phyloP scores from a whole-genome alignment of 305 asterid species.

The Salvia sclarea region DNA sequence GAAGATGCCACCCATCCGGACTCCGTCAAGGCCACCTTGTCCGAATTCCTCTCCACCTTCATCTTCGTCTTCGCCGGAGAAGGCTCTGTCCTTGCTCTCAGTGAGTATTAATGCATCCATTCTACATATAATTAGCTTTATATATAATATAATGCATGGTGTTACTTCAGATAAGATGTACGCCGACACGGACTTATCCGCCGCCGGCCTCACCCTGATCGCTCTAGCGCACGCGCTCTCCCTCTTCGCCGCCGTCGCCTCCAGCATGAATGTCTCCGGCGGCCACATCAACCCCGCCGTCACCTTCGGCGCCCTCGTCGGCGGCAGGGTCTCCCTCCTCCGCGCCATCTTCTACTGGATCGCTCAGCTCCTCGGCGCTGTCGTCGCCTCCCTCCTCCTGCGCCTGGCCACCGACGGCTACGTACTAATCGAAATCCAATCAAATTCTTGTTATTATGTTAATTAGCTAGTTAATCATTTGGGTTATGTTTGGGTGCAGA shows the following conservation, averaged over 20 bases:
- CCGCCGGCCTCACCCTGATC: conserved; percentile 54
- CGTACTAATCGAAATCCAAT: conserved; percentile 30
- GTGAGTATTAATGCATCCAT: no score
- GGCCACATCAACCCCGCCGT: conserved; percentile 89
- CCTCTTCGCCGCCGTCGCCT: conserved; percentile 76
- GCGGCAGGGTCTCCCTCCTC: conserved; percentile 70
- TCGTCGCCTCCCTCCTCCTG: conserved; percentile 61
- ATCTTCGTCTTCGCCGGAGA: conserved; percentile 82
- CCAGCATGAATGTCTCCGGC: conserved; percentile 86
- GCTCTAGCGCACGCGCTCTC: conserved; percentile 78
- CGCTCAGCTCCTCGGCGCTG: conserved; percentile 85
- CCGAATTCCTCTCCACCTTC: conserved; percentile 70
- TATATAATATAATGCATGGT: no score
- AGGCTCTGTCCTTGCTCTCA: conserved; percentile 79
- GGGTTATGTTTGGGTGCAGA: conserved; percentile 38
- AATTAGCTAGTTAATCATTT: no score
- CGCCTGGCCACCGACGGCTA: conserved; percentile 67
- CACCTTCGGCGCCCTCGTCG: conserved; percentile 83
- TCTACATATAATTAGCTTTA: no score
- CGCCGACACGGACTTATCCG: conserved; percentile 43
- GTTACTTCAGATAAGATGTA: conserved; percentile 56
- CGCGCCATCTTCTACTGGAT: conserved; percentile 82
- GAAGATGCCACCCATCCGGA: conserved; percentile 91
- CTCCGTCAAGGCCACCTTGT: conserved; percentile 68
- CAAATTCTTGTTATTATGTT: no score